Evolutionary conservation across 495 filamentous ascomycete genomes (phyloP).

Genomic region (Talaromyces nanjingensis): DNA sequence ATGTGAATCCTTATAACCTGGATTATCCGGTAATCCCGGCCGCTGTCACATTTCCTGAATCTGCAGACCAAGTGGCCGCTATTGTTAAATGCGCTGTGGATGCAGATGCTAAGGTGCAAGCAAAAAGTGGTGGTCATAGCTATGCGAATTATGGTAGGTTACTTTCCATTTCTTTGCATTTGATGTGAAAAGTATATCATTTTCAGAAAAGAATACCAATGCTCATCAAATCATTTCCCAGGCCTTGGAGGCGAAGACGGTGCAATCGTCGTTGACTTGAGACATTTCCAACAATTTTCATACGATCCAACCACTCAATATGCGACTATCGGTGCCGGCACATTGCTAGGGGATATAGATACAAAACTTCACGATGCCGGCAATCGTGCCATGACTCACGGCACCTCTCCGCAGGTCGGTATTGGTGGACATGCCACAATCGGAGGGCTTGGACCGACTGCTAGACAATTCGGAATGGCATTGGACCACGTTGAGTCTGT

Average conservation of each 20-base stretch:
- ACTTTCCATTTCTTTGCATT: not conserved
- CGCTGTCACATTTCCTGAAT: conserved; percentile 50
- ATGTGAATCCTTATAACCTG: conserved; percentile 45
- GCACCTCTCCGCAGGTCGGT: conserved; percentile 54
- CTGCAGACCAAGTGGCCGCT: conserved; percentile 43
- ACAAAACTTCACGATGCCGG: conserved; percentile 48
- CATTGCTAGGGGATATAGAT: conserved; percentile 52
- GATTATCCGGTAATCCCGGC: conserved; percentile 48
- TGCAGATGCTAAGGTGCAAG: conserved; percentile 49
- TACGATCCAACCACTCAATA: conserved; percentile 29
- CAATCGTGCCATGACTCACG: conserved; percentile 56
- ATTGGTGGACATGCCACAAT: conserved; percentile 63
- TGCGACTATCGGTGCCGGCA: conserved; percentile 55
- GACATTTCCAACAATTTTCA: conserved; percentile 10
- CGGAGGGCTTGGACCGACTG: conserved; percentile 52
- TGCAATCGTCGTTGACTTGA: conserved; percentile 36
- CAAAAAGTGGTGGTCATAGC: conserved; percentile 63
- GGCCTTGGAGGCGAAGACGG: conserved; percentile 41
- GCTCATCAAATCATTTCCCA: not conserved
- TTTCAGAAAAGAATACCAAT: conserved; percentile 8
- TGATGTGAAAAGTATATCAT: conserved; percentile 10
- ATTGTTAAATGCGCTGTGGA: conserved; percentile 46
- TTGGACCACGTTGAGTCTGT: conserved; percentile 50
- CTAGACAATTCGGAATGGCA: conserved; percentile 51
- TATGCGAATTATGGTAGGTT: conserved; percentile 42